Conservation (phyloP, 164 flowering plant species). For the Aristolochia fimbriata region DNA sequence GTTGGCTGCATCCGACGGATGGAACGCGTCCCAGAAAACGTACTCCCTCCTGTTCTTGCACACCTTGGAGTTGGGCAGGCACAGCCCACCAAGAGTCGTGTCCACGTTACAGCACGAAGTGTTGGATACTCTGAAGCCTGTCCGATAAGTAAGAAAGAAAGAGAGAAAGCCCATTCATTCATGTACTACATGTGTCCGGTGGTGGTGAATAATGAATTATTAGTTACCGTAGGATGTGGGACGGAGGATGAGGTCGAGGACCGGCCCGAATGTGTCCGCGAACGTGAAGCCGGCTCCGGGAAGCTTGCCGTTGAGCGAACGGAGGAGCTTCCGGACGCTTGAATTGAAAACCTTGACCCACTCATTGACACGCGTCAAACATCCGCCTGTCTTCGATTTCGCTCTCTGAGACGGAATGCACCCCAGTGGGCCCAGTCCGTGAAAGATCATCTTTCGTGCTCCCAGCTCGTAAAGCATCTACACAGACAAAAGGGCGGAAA, state of each 20-base stretch:
- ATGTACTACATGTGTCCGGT: too few species aligned
- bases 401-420: conserved; percentile 88
- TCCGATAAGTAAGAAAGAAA: neutral
- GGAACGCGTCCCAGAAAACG: conserved; percentile 92
- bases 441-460: conserved; percentile 50
- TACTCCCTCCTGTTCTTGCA: conserved; percentile 50
- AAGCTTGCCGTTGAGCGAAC: conserved; percentile 30
- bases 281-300: conserved; percentile 31
- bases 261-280: conserved; percentile 50
- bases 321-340: conserved; percentile 20
- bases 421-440: conserved; percentile 70
- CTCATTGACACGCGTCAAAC: conserved; percentile 49
- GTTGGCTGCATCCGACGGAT: conserved; percentile 81
- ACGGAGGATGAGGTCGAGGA: conserved; percentile 45
- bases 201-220: too few species aligned
- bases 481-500: neutral
- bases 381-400: conserved; percentile 49
- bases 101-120: conserved; percentile 79
- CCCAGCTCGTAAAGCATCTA: conserved; percentile 57
- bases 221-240: conserved; percentile 52
- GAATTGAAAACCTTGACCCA: conserved; percentile 53
- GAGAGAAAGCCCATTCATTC: neutral
- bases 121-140: conserved; percentile 68
- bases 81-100: conserved; percentile 53
- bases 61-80: conserved; percentile 57